Conservation (phyloP, 495 filamentous ascomycete species). For the Amniculicola lignicola region DNA sequence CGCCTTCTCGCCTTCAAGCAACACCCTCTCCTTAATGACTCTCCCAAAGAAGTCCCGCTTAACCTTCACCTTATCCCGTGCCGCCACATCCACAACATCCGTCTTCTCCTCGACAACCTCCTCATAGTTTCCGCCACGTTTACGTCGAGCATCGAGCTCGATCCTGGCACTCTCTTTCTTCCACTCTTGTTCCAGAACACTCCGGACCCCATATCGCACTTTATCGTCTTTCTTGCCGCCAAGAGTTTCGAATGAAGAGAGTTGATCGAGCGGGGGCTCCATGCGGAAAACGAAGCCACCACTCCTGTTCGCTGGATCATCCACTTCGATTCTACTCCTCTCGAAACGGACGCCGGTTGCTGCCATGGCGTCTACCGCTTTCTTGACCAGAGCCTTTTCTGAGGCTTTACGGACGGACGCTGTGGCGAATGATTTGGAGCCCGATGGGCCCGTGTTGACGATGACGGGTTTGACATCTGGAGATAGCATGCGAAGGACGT, state of each 20-base stretch:
- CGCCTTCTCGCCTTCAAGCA: conserved; percentile 40
- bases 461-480: conserved; percentile 92
- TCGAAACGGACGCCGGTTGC: conserved; percentile 79
- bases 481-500: conserved; percentile 74
- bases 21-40: conserved; percentile 46
- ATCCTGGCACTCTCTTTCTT: conserved; percentile 52
- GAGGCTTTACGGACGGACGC: conserved; percentile 82
- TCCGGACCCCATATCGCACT: conserved; percentile 79
- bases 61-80: conserved; percentile 41
- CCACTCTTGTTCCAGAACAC: conserved; percentile 87
- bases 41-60: conserved; percentile 93
- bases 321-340: conserved; percentile 69
- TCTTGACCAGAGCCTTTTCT: conserved; percentile 74
- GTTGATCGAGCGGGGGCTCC: conserved; percentile 81
- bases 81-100: conserved; percentile 39
- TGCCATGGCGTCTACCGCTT: conserved; percentile 74
- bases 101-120: conserved; percentile 39
- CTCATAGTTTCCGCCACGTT: conserved; percentile 23
- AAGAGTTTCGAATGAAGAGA: conserved; percentile 47
- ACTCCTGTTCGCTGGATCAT: conserved; percentile 45
- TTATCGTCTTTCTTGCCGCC: conserved; percentile 54
- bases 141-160: conserved; percentile 47
- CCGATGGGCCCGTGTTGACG: conserved; percentile 48
- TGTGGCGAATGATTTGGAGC: conserved; percentile 61
- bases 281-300: conserved; percentile 81